phyloP scores from a whole-genome alignment of 75 land plant species.

The Cunninghamia lanceolata region DNA sequence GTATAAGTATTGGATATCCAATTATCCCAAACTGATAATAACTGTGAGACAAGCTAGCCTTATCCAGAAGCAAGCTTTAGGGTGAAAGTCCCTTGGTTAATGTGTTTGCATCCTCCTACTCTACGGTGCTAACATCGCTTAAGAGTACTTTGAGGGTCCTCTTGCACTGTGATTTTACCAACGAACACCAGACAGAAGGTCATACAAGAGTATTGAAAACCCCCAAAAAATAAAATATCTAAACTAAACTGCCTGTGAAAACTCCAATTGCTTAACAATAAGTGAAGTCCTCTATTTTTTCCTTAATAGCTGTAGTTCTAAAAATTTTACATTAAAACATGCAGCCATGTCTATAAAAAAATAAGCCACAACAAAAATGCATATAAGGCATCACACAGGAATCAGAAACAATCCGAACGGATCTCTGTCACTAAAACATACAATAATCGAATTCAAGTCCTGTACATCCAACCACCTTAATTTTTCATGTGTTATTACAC shows the following conservation, averaged over 20 bases:
- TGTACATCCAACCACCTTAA: neutral
- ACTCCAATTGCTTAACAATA: neutral
- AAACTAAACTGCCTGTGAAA: neutral
- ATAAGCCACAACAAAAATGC: neutral
- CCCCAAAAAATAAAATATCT: too few relatives aligned
- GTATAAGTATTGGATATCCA: neutral
- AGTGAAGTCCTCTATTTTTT: neutral
- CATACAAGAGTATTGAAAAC: neutral
- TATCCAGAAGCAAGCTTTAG: neutral
- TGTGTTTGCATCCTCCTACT: neutral
- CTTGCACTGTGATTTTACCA: neutral
- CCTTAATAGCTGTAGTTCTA: neutral
- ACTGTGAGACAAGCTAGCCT: neutral
- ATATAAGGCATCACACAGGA: neutral
- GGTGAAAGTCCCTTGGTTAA: neutral
- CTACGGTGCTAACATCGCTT: neutral
- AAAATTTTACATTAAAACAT: neutral
- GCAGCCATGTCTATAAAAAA: neutral
- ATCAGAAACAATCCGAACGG: neutral
- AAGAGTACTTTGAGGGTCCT: neutral
- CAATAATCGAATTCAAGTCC: neutral
- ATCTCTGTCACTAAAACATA: neutral
- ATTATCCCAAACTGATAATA: neutral
- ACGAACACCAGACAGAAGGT: neutral
- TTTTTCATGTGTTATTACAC: neutral